Percentiles rank a stretch among this genome's conserved stretches.
phyloP scores from a whole-genome alignment of 352 stramenopile species.

The Globisporangium viniferum region DNA sequence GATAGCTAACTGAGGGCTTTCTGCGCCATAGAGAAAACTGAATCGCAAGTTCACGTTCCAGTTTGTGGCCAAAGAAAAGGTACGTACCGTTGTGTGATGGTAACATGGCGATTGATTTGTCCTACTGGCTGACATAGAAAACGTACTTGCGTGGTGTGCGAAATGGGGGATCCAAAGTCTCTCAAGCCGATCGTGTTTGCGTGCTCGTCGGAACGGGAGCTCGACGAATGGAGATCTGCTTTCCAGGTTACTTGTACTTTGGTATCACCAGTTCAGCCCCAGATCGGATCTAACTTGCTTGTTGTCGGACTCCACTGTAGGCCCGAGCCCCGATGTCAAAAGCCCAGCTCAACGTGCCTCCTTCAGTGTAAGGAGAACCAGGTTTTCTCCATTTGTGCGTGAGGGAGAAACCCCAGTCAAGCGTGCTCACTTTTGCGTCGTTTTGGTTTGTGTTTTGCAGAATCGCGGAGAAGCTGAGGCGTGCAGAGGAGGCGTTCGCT shows the following conservation, averaged over 20 bases:
- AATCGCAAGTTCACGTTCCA: constrained; percentile 66
- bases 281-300: not conserved
- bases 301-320: not conserved
- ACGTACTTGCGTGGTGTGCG: too few relatives aligned
- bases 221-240: constrained; percentile 52
- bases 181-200: constrained; percentile 59
- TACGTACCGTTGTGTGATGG: constrained; percentile 22
- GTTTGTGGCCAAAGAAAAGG: constrained; percentile 49
- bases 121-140: too few relatives aligned
- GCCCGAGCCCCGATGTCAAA: not conserved
- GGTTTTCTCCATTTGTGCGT: not conserved
- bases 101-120: too few relatives aligned
- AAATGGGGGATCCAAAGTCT: constrained; percentile 18
- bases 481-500: constrained; percentile 49
- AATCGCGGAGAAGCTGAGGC: constrained; percentile 47
- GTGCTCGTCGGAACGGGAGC: constrained; percentile 51
- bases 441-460: constrained; percentile 13
- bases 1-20: not conserved
- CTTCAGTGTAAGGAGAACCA: constrained; percentile 1
- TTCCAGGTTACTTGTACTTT: constrained; percentile 33
- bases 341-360: not conserved
- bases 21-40: constrained; percentile 42
- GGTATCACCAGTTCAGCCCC: not conserved
- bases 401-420: not conserved
- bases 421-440: not conserved